Percentiles rank a stretch among this genome's conserved stretches.
These are phyloP conservation scores for Pezicula neosporulosa DNA, from an alignment of 2,329 filamentous ascomycete genomes.

Conservation along the genomic window DNA sequence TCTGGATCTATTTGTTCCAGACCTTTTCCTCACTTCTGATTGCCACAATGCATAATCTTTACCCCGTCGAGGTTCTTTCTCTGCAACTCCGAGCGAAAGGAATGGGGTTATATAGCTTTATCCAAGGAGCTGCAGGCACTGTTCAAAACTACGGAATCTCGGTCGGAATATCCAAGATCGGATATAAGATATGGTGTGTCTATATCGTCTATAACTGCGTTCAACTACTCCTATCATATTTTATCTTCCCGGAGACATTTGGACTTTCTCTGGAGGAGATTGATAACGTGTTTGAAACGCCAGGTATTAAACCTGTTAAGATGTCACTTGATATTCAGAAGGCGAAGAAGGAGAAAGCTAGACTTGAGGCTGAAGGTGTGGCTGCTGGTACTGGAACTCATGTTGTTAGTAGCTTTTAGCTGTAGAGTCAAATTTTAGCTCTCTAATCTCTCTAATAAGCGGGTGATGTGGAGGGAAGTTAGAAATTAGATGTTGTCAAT, in stretches of 20 bases:
- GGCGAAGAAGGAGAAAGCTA: conserved; percentile 31
- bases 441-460: no score
- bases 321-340: conserved; percentile 38
- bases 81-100: conserved; percentile 35
- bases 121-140: conserved; percentile 24
- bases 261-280: conserved; percentile 70
- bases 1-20: conserved; percentile 47
- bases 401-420: no score
- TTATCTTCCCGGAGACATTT: conserved; percentile 69
- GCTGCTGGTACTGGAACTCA: background rate
- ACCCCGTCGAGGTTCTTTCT: conserved; percentile 29
- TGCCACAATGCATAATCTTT: conserved; percentile 34
- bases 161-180: conserved; percentile 41
- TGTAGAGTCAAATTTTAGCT: no score
- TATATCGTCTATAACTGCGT: conserved; percentile 46
- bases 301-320: conserved; percentile 37
- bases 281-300: conserved; percentile 56
- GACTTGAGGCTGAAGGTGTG: conserved; percentile 7
- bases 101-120: conserved; percentile 24
- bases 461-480: no score
- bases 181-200: conserved; percentile 48
- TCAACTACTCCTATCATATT: conserved; percentile 45
- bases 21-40: conserved; percentile 41
- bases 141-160: conserved; percentile 38
- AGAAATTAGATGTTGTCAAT: no score